A percentile compares a stretch with the other conserved stretches of the same genome.
Conservation (phyloP, 2,329 filamentous ascomycete genomes). For the Clathrospora elynae region DNA sequence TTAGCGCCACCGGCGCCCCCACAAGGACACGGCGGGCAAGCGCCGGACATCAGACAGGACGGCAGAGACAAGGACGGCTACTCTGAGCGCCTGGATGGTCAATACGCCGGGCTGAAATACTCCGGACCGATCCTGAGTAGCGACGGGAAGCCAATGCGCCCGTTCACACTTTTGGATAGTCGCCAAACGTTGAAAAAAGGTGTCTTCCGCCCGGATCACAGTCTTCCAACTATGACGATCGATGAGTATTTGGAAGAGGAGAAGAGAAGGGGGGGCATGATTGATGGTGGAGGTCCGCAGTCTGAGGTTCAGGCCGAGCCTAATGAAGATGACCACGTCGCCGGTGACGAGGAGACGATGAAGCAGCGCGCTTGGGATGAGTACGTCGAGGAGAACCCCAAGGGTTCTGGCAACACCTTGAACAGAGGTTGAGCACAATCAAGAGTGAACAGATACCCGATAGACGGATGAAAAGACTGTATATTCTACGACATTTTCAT, state of each 20-base stretch:
- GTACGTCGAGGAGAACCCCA: constrained; percentile 86
- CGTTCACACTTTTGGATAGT: constrained; percentile 82
- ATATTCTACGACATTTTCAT: too few species aligned
- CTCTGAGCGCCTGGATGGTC: constrained; percentile 74
- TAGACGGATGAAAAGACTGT: too few species aligned
- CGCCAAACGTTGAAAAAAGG: constrained; percentile 76
- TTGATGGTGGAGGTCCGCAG: constrained; percentile 85
- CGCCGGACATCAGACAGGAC: constrained; percentile 55
- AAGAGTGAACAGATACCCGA: constrained; percentile 19
- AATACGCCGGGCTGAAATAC: constrained; percentile 49
- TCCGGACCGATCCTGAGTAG: constrained; percentile 75
- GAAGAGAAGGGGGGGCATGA: constrained; percentile 78
- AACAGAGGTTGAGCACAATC: constrained; percentile 66
- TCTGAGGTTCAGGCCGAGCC: constrained; percentile 70
- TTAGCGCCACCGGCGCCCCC: constrained; percentile 66
- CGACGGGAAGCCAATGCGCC: constrained; percentile 83
- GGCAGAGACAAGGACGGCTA: constrained; percentile 60
- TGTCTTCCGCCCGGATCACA: constrained; percentile 90
- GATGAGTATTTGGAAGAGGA: constrained; percentile 98
- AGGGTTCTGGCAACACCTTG: constrained; percentile 79
- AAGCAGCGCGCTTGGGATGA: constrained; percentile 97
- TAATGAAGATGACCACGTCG: constrained; percentile 90
- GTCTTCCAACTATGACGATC: constrained; percentile 94
- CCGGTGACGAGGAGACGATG: constrained; percentile 85
- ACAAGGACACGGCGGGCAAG: constrained; percentile 43